Evolutionary conservation across 768 basidiomycete species (phyloP).

Genomic region (Termitomyces sp.): DNA sequence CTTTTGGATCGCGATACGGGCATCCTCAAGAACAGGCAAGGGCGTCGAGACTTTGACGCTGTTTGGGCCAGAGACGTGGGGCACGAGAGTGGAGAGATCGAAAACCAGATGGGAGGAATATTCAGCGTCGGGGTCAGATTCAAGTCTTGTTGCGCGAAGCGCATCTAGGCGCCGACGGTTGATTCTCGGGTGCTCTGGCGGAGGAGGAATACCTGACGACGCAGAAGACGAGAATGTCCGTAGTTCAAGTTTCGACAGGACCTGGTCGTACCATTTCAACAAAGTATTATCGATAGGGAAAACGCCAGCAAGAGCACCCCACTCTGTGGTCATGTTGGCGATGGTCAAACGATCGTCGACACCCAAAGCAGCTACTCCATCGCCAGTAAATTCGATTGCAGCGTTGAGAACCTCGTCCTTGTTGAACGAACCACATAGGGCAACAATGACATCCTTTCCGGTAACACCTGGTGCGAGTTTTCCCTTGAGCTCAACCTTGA

Average conservation of each 20-base stretch:
- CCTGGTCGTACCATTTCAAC: slow-evolving; percentile 80
- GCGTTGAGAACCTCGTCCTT: slow-evolving; percentile 95
- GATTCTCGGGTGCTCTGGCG: slow-evolving; percentile 83
- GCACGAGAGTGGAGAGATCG: slow-evolving; percentile 90
- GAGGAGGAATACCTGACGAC: slow-evolving; percentile 56
- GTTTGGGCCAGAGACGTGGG: slow-evolving; percentile 96
- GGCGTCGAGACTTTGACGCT: slow-evolving; percentile 97
- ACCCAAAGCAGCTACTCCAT: slow-evolving; percentile 71
- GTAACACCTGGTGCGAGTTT: slow-evolving; percentile 84
- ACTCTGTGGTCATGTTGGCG: slow-evolving; percentile 99
- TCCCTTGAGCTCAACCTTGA: slow-evolving; percentile 90
- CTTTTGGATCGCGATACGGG: slow-evolving; percentile 84
- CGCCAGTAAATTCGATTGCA: slow-evolving; percentile 94
- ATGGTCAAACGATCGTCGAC: slow-evolving; percentile 96
- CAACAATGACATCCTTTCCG: slow-evolving; percentile 98
- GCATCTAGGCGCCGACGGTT: slow-evolving; percentile 68
- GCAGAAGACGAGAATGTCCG: slow-evolving; percentile 63
- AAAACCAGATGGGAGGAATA: slow-evolving; percentile 89
- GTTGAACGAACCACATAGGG: slow-evolving; percentile 94
- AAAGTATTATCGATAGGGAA: slow-evolving; percentile 89
- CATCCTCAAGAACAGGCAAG: slow-evolving; percentile 74
- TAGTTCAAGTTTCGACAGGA: slow-evolving; percentile 69
- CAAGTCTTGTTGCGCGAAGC: slow-evolving; percentile 49
- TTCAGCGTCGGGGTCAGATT: slow-evolving; percentile 72
- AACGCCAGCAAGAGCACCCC: slow-evolving; percentile 95